phyloP scores from a whole-genome alignment of 2,329 filamentous ascomycete species.

The Colletotrichum gigasporum region DNA sequence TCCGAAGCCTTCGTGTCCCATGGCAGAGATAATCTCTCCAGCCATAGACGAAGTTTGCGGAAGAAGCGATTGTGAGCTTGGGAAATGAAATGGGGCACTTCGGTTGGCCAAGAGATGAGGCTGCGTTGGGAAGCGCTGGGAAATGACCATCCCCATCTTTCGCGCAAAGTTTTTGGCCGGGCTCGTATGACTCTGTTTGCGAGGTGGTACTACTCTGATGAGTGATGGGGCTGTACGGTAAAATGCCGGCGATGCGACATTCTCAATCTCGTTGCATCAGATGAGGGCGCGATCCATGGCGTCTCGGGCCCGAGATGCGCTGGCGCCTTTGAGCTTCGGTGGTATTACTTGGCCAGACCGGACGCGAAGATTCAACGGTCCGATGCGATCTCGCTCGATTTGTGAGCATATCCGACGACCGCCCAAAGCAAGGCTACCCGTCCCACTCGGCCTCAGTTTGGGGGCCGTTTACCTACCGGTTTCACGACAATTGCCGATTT shows the following conservation, averaged over 20 bases:
- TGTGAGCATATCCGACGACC: neutral
- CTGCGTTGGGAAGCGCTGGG: constrained; percentile 17
- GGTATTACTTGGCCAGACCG: neutral
- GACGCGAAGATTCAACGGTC: neutral
- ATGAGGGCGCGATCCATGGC: neutral
- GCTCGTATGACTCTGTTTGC: constrained; percentile 7
- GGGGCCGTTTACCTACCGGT: neutral
- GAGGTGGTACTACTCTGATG: constrained; percentile 2
- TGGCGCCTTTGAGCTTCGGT: neutral
- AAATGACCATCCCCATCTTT: constrained; percentile 27
- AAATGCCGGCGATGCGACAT: neutral
- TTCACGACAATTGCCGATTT: neutral
- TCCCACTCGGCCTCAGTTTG: neutral
- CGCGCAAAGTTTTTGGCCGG: neutral
- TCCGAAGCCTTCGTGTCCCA: neutral
- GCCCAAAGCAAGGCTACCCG: neutral
- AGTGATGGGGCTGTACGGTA: constrained; percentile 7
- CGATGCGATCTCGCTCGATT: neutral
- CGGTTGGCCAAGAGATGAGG: constrained; percentile 9
- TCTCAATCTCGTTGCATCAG: neutral
- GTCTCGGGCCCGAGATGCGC: neutral
- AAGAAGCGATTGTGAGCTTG: neutral
- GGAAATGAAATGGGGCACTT: neutral
- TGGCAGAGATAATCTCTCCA: neutral
- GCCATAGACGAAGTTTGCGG: neutral